Evolutionary conservation across 2,329 filamentous ascomycete species (phyloP).

Genomic region (Ascomycota sp.): DNA sequence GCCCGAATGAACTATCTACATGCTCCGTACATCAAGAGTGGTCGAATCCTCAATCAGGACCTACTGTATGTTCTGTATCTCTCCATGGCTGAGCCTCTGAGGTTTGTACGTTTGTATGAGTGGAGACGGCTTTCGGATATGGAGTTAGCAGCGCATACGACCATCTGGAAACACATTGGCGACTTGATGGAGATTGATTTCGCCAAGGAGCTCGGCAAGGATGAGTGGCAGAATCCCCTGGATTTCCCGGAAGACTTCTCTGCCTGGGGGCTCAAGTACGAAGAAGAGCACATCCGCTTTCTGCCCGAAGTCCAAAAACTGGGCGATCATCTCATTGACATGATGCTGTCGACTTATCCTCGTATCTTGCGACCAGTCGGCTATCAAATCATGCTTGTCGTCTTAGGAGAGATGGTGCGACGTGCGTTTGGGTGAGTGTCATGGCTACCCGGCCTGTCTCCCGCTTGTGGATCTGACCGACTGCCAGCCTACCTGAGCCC

Average conservation of each 20-base stretch:
- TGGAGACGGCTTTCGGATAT: constrained; percentile 48
- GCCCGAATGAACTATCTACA: constrained; percentile 21
- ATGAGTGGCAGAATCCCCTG: constrained; percentile 26
- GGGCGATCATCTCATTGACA: constrained; percentile 36
- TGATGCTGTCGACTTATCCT: constrained; percentile 38
- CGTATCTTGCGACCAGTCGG: constrained; percentile 22
- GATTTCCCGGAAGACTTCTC: constrained; percentile 29
- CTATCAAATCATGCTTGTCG: constrained; percentile 28
- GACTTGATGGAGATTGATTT: constrained; percentile 48
- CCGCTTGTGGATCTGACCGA: constrained; percentile 1
- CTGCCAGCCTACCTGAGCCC: constrained; percentile 22
- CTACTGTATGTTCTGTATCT: constrained; percentile 24
- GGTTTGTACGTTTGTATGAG: constrained; percentile 45
- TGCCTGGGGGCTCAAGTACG: constrained; percentile 33
- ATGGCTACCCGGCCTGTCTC: background rate
- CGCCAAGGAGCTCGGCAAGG: constrained; percentile 13
- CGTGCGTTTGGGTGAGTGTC: constrained; percentile 39
- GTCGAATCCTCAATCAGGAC: constrained; percentile 17
- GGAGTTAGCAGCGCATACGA: constrained; percentile 45
- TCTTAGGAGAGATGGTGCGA: constrained; percentile 44
- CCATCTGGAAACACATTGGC: constrained; percentile 51
- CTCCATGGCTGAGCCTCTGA: constrained; percentile 43
- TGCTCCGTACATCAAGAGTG: constrained; percentile 13
- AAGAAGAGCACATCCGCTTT: constrained; percentile 36
- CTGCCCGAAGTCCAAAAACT: constrained; percentile 24